phyloP scores from a whole-genome alignment of 176 grass and related monocot genomes.

The Canna indica region DNA sequence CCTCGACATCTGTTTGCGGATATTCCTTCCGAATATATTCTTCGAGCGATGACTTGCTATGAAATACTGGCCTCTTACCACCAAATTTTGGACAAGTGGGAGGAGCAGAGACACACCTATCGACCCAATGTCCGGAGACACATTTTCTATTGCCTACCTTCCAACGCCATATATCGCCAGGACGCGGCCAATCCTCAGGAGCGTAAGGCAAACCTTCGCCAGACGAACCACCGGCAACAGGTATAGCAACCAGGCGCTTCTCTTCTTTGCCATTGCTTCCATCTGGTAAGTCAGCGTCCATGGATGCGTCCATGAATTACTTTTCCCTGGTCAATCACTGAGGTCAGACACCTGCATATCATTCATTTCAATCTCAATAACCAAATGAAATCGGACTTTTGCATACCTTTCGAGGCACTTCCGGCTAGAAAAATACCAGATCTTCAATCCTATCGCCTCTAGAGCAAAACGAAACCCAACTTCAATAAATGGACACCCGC shows the following conservation, averaged over 20 bases:
- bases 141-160: slow-evolving; percentile 43
- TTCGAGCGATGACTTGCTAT: slow-evolving; percentile 52
- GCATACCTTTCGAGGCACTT: too few species aligned
- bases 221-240: slow-evolving; percentile 39
- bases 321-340: not conserved
- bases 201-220: slow-evolving; percentile 61
- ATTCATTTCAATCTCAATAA: not conserved
- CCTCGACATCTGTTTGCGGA: slow-evolving; percentile 41
- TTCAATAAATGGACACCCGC: too few species aligned
- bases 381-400: too few species aligned
- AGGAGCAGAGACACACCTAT: slow-evolving; percentile 64
- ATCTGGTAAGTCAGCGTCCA: slow-evolving; percentile 34
- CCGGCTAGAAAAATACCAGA: too few species aligned
- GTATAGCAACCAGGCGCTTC: slow-evolving; percentile 36
- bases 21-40: slow-evolving; percentile 72
- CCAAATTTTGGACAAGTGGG: slow-evolving; percentile 40
- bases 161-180: slow-evolving; percentile 61
- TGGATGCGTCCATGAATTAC: not conserved
- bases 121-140: slow-evolving; percentile 37
- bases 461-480: too few species aligned
- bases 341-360: not conserved
- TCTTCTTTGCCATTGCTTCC: slow-evolving; percentile 20
- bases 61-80: slow-evolving; percentile 40
- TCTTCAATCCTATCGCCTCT: too few species aligned
- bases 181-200: slow-evolving; percentile 60